Evolutionary conservation across 768 basidiomycete species (phyloP), one percentile per base, ranked within the genome.

Genomic region (Scleroderma citrinum): DNA sequence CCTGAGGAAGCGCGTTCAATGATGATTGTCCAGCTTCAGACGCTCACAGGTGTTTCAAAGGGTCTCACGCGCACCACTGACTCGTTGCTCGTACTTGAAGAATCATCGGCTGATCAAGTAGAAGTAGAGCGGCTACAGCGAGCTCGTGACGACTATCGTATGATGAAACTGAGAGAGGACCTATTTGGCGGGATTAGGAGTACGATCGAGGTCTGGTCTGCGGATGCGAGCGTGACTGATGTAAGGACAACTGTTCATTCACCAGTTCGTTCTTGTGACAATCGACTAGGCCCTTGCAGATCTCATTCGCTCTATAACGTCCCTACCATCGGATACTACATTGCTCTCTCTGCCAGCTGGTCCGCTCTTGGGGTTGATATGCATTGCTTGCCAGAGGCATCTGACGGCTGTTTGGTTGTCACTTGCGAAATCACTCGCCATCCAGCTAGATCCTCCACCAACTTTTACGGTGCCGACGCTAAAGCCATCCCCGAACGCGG

Each of bases 401-500:
- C 69, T 89, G 14, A 91, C 84, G 2, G 87, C 82, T 1, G 77
- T 88, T 1, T 97, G 92, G 94, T 75, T 96, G 3, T 80, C 85
- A 11, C 72, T 96, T 1, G 85, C 89, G 2, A 78, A 81, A 16
- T 90, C 91, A 55, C 75, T 96, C 21, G 76, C 88, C 50, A 78
- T 82, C 14, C 90, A 95, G 54, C 76, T 97, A 38, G 84, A 92
- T 52, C 87, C 92, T 2, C 85, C 89, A 0, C 49, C 69, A 62
- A 49, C 70, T 23, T 64, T 75, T 60, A 34, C 52, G 16, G 58
- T 52, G 6, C 58, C 65, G 39, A 69, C 76, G 29, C 56, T 83
- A 46, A 83, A 78, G 55, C 57, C 72, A 1, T 71, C 74, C 6
- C 82, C 83, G 0, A 74, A 69, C 23, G 65, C 71, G 1, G 75